Evolutionary conservation across 2,329 filamentous ascomycete species (phyloP).

Genomic region (Nannizziopsis arthrosporioides): DNA sequence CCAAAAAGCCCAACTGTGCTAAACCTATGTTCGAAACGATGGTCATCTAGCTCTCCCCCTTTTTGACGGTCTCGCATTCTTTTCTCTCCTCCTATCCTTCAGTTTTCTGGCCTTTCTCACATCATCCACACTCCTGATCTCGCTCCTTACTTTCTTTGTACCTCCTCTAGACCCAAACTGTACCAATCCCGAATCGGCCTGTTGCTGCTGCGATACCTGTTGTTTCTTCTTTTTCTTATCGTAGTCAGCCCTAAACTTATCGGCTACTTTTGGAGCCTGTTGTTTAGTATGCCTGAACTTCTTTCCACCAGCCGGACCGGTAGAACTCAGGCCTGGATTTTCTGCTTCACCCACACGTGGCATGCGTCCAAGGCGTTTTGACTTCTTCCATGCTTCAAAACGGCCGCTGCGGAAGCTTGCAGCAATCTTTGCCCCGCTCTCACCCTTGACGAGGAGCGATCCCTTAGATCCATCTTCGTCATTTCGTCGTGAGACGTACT

Average conservation of each 20-base stretch:
- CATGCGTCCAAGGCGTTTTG: slow-evolving; percentile 65
- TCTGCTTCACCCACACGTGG: slow-evolving; percentile 78
- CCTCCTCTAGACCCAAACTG: slow-evolving; percentile 10
- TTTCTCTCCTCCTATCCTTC: slow-evolving; percentile 64
- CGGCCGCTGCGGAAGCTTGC: slow-evolving; percentile 85
- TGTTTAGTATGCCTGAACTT: slow-evolving; percentile 79
- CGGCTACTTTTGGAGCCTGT: slow-evolving; percentile 81
- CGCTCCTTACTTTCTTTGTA: slow-evolving; percentile 55
- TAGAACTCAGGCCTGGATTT: slow-evolving; percentile 28
- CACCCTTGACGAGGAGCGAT: slow-evolving; percentile 68
- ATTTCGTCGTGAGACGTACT: slow-evolving; percentile 84
- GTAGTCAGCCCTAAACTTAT: slow-evolving; percentile 86
- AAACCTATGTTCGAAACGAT: neutral
- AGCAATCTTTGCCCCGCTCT: slow-evolving; percentile 91
- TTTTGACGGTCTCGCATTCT: slow-evolving; percentile 73
- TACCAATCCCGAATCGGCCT: slow-evolving; percentile 19
- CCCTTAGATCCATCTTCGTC: slow-evolving; percentile 82
- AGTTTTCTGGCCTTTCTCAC: slow-evolving; percentile 71
- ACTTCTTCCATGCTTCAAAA: slow-evolving; percentile 84
- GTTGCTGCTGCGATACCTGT: slow-evolving; percentile 67
- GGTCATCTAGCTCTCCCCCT: slow-evolving; percentile 30
- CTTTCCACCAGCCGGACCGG: slow-evolving; percentile 35
- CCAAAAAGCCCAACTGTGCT: too few relatives aligned
- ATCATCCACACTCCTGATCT: slow-evolving; percentile 72
- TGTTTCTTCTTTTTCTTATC: slow-evolving; percentile 82